phyloP scores from a whole-genome alignment of 2,329 filamentous ascomycete species.

The Aspergillus neoniger region DNA sequence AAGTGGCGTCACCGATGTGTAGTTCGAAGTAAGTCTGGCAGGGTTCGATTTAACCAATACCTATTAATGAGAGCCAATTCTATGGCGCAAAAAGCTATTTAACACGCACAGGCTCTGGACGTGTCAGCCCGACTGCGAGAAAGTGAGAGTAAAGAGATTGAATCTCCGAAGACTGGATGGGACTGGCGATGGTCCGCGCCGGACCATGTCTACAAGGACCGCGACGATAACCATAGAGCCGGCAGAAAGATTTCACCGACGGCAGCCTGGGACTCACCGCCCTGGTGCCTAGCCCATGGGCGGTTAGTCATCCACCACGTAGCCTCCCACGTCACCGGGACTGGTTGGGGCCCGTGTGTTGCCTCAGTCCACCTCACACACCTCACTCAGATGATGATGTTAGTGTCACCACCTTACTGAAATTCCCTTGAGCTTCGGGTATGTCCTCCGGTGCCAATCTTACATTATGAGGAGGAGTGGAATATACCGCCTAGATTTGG shows the following conservation, averaged over 20 bases:
- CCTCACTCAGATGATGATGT: neutral
- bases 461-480: too few species aligned
- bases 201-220: neutral
- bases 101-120: neutral
- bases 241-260: conserved; percentile 2
- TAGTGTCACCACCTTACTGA: too few species aligned
- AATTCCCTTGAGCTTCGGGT: too few species aligned
- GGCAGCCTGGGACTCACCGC: conserved; percentile 11
- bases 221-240: neutral
- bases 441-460: too few species aligned
- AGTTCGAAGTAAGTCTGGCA: neutral
- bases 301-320: conserved; percentile 16
- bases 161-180: neutral
- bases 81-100: neutral
- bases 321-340: conserved; percentile 19
- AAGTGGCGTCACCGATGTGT: neutral
- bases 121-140: neutral
- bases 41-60: neutral
- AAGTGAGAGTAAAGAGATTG: neutral
- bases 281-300: neutral
- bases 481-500: too few species aligned
- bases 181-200: neutral
- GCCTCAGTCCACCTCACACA: neutral
- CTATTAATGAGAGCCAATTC: neutral
- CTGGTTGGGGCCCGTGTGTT: conserved; percentile 1